phyloP scores from a whole-genome alignment of 176 grass and related monocot genomes.

The Cymbopogon citratus region DNA sequence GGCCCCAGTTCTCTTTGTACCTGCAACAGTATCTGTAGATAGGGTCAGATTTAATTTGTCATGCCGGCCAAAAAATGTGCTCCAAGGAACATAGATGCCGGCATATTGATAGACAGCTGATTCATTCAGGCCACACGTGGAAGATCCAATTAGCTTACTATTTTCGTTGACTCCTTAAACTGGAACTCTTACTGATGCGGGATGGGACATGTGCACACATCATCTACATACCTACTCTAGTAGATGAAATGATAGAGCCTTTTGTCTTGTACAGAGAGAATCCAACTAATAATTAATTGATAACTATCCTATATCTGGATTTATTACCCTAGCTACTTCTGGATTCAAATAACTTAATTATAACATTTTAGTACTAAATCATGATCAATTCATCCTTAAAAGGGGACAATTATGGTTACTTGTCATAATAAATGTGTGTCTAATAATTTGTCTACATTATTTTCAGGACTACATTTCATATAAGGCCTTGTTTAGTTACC shows the following conservation, averaged over 20 bases:
- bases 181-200: constrained; percentile 17
- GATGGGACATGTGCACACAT: background rate
- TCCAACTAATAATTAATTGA: background rate
- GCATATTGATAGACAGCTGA: constrained; percentile 28
- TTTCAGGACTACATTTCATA: background rate
- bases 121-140: constrained; percentile 32
- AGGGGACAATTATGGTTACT: background rate
- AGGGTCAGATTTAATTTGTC: constrained; percentile 19
- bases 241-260: background rate
- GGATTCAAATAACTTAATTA: background rate
- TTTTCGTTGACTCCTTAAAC: constrained; percentile 26
- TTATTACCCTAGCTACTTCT: background rate
- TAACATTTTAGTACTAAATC: background rate
- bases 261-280: background rate
- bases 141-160: constrained; percentile 33
- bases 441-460: background rate
- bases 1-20: background rate
- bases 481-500: no score
- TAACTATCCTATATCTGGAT: background rate
- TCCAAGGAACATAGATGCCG: constrained; percentile 21
- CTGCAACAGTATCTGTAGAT: background rate
- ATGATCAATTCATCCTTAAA: background rate
- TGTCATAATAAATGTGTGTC: background rate
- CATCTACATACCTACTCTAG: constrained; percentile 11
- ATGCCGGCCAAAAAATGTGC: constrained; percentile 1